phyloP scores from a whole-genome alignment of 2,329 filamentous ascomycete genomes.

The Ilyonectria robusta region DNA sequence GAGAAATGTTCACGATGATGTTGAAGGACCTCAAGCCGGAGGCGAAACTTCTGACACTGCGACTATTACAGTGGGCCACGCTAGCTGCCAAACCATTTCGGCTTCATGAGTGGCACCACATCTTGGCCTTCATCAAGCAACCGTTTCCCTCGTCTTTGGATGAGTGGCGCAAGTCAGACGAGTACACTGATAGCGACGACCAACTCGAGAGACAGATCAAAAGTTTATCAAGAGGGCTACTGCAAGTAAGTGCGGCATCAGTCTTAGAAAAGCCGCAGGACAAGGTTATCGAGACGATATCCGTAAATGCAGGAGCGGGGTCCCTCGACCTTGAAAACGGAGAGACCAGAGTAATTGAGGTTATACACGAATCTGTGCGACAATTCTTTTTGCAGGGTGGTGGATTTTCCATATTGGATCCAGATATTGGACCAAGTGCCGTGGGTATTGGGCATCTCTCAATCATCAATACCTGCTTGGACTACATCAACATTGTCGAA shows the following conservation, averaged over 20 bases:
- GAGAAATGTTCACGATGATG: conserved; percentile 6
- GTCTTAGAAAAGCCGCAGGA: not conserved
- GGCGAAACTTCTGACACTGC: not conserved
- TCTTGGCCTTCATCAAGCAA: conserved; percentile 26
- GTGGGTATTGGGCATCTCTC: conserved; percentile 14
- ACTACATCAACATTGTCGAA: conserved; percentile 29
- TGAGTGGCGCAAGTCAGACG: conserved; percentile 16
- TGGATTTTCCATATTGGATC: conserved; percentile 4
- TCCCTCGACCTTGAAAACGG: conserved; percentile 31
- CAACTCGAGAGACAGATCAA: conserved; percentile 34
- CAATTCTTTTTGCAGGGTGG: conserved; percentile 16
- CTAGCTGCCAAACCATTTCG: conserved; percentile 16
- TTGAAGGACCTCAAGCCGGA: fast-evolving
- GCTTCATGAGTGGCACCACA: conserved; percentile 36
- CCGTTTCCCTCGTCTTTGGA: not conserved
- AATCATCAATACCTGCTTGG: conserved; percentile 26
- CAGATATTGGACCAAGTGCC: fast-evolving
- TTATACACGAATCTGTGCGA: conserved; percentile 30
- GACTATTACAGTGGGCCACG: conserved; percentile 32
- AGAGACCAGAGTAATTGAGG: conserved; percentile 18
- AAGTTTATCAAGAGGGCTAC: conserved; percentile 15
- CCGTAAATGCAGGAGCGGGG: conserved; percentile 24
- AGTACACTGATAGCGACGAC: conserved; percentile 18
- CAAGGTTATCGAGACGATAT: not conserved
- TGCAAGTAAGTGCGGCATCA: conserved; percentile 17